phyloP scores from a whole-genome alignment of 2,329 filamentous ascomycete species.

The Colletotrichum camelliae region DNA sequence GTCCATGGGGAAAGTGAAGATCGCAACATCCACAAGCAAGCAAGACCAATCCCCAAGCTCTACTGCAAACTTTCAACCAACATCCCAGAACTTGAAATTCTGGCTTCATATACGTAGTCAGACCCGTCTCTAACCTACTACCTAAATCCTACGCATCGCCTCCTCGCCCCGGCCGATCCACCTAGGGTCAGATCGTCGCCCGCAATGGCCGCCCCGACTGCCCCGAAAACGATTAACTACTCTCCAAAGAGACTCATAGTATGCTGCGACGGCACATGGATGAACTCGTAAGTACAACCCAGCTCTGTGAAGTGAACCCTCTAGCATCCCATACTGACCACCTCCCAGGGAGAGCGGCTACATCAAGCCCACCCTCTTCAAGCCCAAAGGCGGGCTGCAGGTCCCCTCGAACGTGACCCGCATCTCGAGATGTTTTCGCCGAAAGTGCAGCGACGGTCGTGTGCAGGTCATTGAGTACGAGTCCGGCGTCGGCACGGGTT shows the following conservation, averaged over 20 bases:
- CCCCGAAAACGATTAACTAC: neutral
- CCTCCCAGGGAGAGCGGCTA: slow-evolving; percentile 48
- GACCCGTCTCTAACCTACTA: neutral
- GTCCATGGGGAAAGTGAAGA: neutral
- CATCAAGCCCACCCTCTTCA: slow-evolving; percentile 41
- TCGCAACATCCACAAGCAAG: neutral
- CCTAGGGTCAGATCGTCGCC: neutral
- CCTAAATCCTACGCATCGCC: neutral
- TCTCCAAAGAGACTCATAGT: slow-evolving; percentile 52
- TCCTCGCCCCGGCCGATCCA: neutral
- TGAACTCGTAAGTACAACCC: slow-evolving; percentile 42
- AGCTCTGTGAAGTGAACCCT: too few species aligned
- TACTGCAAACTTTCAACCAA: neutral
- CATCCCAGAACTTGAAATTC: neutral
- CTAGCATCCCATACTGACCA: neutral
- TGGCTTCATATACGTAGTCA: neutral
- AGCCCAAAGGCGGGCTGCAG: slow-evolving; percentile 47
- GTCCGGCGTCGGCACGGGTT: slow-evolving; percentile 63
- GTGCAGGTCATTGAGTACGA: slow-evolving; percentile 67
- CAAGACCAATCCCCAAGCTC: neutral
- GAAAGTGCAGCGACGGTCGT: slow-evolving; percentile 53
- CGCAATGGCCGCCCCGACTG: neutral
- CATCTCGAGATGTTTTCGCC: slow-evolving; percentile 62
- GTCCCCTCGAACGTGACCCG: slow-evolving; percentile 66
- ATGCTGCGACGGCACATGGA: slow-evolving; percentile 61